These are phyloP conservation scores for Phytophthora europaea DNA, from an alignment of 352 stramenopile genomes.

Conservation along the genomic window DNA sequence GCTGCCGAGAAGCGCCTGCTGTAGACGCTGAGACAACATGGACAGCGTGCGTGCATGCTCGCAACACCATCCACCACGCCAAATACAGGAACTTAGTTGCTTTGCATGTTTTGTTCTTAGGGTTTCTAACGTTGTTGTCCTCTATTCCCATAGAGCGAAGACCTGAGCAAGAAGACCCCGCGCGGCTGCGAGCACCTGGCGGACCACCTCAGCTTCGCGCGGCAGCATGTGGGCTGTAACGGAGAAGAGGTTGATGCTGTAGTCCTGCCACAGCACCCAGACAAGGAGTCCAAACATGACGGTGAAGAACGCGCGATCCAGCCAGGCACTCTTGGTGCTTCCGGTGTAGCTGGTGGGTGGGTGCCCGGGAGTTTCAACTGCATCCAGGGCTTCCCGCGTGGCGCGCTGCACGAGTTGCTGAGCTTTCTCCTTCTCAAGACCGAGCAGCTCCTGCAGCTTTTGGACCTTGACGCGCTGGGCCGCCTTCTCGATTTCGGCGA, in stretches of 20 bases:
- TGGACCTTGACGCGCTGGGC: conserved; percentile 54
- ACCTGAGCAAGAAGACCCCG: conserved; percentile 10
- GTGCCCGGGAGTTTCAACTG: conserved; percentile 3
- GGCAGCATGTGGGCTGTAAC: conserved; percentile 56
- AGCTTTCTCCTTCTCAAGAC: conserved; percentile 56
- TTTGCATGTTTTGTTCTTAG: conserved; percentile 15
- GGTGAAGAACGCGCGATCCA: conserved; percentile 57
- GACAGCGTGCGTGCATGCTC: conserved; percentile 8
- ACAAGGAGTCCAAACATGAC: conserved; percentile 49
- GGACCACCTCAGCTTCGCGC: conserved; percentile 54
- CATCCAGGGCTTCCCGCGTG: conserved; percentile 45
- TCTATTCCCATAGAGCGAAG: conserved; percentile 27
- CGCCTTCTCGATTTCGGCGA: conserved; percentile 42
- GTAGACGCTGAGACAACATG: conserved; percentile 38
- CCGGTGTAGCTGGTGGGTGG: conserved; percentile 2
- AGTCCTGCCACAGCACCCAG: conserved; percentile 61
- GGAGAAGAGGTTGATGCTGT: conserved; percentile 60
- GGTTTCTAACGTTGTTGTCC: conserved; percentile 3
- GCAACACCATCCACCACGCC: conserved; percentile 23
- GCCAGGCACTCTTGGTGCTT: conserved; percentile 48
- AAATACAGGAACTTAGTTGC: conserved; percentile 42
- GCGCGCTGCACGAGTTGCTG: conserved; percentile 49
- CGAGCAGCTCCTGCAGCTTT: conserved; percentile 68
- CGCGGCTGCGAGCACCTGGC: conserved; percentile 36
- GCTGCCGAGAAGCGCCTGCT: conserved; percentile 84